Evolutionary conservation across 129 eudicot genomes (phyloP).

Genomic region (carrot (Daucus carota)): DH1_v3.0 NC_030384.2:20173001-20173500

Average conservation of each 20-base stretch:
- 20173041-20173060: neutral
- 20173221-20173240: conserved; percentile 99
- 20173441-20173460: neutral
- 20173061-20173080: neutral
- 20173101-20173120: neutral
- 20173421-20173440: neutral
- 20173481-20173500: too few species aligned
- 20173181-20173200: conserved; percentile 96
- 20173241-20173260: conserved; percentile 36
- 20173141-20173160: neutral
- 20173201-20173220: conserved; percentile 99
- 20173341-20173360: neutral
- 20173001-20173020: neutral
- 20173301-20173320: neutral
- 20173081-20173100: neutral
- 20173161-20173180: conserved; percentile 72
- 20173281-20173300: neutral
- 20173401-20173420: neutral
- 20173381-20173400: too few species aligned
- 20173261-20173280: neutral
- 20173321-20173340: too few species aligned
- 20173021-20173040: neutral
- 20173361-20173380: neutral
- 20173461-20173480: neutral
- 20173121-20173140: neutral